A percentile compares a stretch with the other conserved stretches of the same genome.
phyloP scores from a whole-genome alignment of 202 grass and related monocot species.

The Musa balbisiana region DNA sequence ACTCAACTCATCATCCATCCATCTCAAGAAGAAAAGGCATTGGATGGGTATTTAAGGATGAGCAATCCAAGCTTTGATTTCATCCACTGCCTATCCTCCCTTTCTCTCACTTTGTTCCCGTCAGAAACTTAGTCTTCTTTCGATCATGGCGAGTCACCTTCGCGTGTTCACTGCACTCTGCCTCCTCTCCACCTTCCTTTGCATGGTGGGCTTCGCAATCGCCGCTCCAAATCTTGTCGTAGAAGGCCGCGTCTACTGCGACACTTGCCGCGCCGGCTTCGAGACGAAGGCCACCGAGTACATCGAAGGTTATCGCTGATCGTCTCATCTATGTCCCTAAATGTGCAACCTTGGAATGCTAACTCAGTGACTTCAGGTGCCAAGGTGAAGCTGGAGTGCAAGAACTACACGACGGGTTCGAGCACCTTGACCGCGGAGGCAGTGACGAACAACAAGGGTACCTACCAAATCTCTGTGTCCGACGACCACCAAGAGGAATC shows the following conservation, averaged over 20 bases:
- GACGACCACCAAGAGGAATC: constrained; percentile 38
- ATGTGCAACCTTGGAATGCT: too few relatives aligned
- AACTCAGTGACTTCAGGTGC: neutral
- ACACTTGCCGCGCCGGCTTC: constrained; percentile 2
- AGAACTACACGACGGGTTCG: neutral
- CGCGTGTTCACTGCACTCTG: neutral
- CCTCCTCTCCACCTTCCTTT: neutral
- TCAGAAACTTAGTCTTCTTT: too few relatives aligned
- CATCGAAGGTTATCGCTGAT: neutral
- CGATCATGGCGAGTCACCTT: neutral
- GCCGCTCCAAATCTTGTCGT: neutral
- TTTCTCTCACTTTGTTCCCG: too few relatives aligned
- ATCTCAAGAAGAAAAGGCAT: too few relatives aligned
- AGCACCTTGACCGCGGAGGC: constrained; percentile 2
- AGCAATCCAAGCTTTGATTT: too few relatives aligned
- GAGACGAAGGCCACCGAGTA: neutral
- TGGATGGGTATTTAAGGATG: too few relatives aligned
- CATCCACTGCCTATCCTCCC: too few relatives aligned
- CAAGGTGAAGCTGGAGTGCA: neutral
- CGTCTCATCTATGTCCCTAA: too few relatives aligned
- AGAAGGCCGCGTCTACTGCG: neutral
- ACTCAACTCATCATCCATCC: too few relatives aligned
- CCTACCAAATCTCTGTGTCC: constrained; percentile 22
- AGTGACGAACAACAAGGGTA: constrained; percentile 28
- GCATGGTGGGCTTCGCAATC: neutral